Evolutionary conservation across 345 rosid species (phyloP).

Genomic region (Pistacia vera): DNA sequence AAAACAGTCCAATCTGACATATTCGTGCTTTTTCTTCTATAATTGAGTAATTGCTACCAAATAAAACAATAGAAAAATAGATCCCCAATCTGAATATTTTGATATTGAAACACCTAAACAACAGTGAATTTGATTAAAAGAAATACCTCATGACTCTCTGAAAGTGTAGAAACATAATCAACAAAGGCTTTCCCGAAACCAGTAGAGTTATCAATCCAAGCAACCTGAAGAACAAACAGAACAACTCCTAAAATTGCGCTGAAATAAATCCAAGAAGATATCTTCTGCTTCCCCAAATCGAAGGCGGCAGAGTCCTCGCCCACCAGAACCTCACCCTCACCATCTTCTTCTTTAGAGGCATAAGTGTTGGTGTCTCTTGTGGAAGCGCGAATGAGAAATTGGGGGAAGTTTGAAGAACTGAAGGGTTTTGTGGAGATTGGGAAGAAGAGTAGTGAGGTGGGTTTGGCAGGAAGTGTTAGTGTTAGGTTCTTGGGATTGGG

Average conservation of each 20-base stretch:
- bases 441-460: neutral
- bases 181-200: slow-evolving; percentile 75
- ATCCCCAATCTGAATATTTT: neutral
- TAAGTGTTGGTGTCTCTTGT: slow-evolving; percentile 41
- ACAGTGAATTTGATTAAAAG: neutral
- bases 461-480: neutral
- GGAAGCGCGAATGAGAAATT: slow-evolving; percentile 37
- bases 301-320: slow-evolving; percentile 91
- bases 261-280: slow-evolving; percentile 80
- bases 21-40: no score
- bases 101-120: no score
- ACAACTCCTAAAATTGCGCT: slow-evolving; percentile 65
- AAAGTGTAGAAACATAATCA: slow-evolving; percentile 60
- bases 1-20: no score
- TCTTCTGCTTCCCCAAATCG: slow-evolving; percentile 64
- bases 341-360: slow-evolving; percentile 4
- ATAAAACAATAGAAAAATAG: neutral
- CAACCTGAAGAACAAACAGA: slow-evolving; percentile 58
- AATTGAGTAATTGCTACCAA: neutral
- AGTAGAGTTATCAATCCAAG: slow-evolving; percentile 80
- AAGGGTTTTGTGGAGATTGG: neutral
- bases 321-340: slow-evolving; percentile 29
- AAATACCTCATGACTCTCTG: slow-evolving; percentile 70
- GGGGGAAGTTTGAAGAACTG: neutral
- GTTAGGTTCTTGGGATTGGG: neutral